Base-by-base conservation (phyloP, 2,329 filamentous ascomycete species). In the Aspergillus sp. region DNA sequence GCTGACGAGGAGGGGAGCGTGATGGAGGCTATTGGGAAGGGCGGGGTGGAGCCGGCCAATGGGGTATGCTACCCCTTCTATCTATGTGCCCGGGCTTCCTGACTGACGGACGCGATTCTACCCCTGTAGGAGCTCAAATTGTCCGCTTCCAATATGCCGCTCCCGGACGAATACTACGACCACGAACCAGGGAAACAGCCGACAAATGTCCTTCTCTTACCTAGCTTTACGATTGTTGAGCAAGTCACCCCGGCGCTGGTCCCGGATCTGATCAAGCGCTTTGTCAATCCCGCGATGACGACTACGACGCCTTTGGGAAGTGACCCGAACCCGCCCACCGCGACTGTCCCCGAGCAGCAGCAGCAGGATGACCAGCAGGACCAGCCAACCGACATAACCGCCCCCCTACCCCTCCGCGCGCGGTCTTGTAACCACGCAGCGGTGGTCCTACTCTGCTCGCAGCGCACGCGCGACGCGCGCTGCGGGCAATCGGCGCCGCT, bases 401-500 rank as follows among this genome's bases (percentile, higher is more conserved):
- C 41, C 43, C 46, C 44, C 50, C 51, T 50, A 41, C 53, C 61
- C 36, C 64, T 82, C 22, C 67, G 61, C 19, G 67, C 78, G 13
- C 74, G 76, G 4, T 71, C 81, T 4, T 88, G 79, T 45, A 86
- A 86, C 3, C 89, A 96, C 67, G 72, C 75, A 40, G 86, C 81
- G 43, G 72, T 96, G 15, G 86, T 98, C 52, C 75, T 98, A 31
- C 79, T 98, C 53, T 98, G 91, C 68, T 93, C 84, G 28, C 91
- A 96, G 55, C 78, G 77, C 51, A 95, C 86, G n/a, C 82, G 91
- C 41, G 91, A 96, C 58, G 88, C 85, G 0, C 82, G 91, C 48
- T 96, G 91, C 57, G 91, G 89, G 1, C 88, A 95, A 65, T 91
- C 82, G 20, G 91, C 91, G 1, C 91, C 91, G 2, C 69, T 98